Evolutionary conservation across 495 filamentous ascomycete genomes (phyloP), one percentile per base, ranked within the genome.

Genomic region (Penicillium mononematosum): DNA sequence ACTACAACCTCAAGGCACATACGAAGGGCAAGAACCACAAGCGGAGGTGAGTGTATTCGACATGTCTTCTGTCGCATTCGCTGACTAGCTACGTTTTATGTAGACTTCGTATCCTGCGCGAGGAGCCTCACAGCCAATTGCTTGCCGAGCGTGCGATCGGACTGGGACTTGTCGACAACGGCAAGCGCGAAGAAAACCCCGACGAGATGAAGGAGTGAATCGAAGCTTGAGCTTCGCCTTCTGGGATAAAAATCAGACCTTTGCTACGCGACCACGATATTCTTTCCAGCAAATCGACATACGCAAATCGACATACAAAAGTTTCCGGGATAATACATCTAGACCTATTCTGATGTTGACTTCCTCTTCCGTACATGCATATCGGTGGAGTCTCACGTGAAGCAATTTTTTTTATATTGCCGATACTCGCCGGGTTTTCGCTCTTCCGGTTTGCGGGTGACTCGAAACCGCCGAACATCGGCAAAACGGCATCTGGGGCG

Each of bases 11-110:
- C 57, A 78, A 83, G 27, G 74, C 81, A 27, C 94, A 98, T 70
- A 77, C 75, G 34, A 90, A 88, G 73, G 91, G 92, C 55, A 98
- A 96, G 76, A 87, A 85, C 39, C 93, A 98, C 72, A 96, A 91
- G 81, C 81, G 90, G 77, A 87, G 88, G 92, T 96, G 66, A 59
- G 79, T 75, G 41, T 25, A 22, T 7, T 9, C 24, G 31, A 32
- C 10, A 31, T 34, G 12, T 16, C 17, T 5, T 16, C 4, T 7
- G 14, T 50, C 52, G 32, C 45, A 10, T 58, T 58, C 50, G 41
- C 45, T 55, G 14, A 48, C 52, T 9, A n/a, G 24, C 19, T 22
- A 20, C 14, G 22, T 32, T 16, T 38, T 55, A 62, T 45, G 50
- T 57, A 95, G 92, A 74, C 66, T 95, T 31, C 85, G 87, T 57